Conservation (phyloP, 306 rosid species). For the Crotalaria pallida region DNA sequence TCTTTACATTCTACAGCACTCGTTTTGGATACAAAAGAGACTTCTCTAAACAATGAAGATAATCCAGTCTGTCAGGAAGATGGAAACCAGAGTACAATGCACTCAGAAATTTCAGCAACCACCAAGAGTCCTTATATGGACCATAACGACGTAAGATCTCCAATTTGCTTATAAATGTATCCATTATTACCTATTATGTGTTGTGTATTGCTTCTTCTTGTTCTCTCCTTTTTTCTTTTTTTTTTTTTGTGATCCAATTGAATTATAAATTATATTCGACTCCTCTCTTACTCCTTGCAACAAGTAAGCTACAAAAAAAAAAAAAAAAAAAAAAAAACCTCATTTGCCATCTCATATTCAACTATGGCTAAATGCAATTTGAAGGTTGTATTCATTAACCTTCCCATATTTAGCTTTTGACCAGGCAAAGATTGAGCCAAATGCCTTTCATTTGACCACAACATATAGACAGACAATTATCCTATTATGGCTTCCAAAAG, state of each 20-base stretch:
- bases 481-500: too few relatives aligned
- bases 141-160: conserved; percentile 56
- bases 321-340: too few relatives aligned
- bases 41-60: conserved; percentile 40
- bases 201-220: neutral
- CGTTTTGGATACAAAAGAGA: conserved; percentile 42
- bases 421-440: too few relatives aligned
- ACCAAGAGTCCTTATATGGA: conserved; percentile 35
- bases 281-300: neutral
- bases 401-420: neutral
- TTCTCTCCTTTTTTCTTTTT: too few relatives aligned
- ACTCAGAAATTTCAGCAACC: conserved; percentile 37
- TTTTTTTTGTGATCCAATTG: too few relatives aligned
- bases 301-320: too few relatives aligned
- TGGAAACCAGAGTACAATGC: conserved; percentile 33
- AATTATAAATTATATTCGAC: too few relatives aligned
- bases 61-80: conserved; percentile 38
- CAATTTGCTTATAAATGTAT: neutral
- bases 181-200: neutral
- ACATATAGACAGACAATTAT: too few relatives aligned
- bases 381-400: neutral
- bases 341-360: too few relatives aligned
- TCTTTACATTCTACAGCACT: conserved; percentile 31
- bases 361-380: conserved; percentile 4
- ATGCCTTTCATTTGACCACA: too few relatives aligned